A percentile compares a stretch with the other conserved stretches of the same genome.
Conservation (phyloP, 345 rosid species). For the Moricandia arvensis region DNA sequence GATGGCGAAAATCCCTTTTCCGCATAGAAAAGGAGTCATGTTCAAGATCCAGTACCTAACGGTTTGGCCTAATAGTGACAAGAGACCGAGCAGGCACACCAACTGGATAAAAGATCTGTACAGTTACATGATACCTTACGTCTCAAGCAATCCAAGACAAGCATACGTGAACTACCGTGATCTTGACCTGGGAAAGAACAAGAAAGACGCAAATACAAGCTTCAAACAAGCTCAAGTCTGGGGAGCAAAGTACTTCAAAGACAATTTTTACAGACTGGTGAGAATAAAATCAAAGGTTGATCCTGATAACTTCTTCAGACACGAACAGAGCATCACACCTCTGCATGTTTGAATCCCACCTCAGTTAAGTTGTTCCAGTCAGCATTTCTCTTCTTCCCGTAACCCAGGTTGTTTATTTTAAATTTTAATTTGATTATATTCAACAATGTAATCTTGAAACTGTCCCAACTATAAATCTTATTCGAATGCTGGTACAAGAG, state of each 20-base stretch:
- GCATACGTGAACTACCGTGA: conserved; percentile 70
- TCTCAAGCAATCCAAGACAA: conserved; percentile 47
- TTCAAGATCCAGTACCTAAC: conserved; percentile 47
- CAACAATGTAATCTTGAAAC: neutral
- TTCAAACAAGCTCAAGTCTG: conserved; percentile 42
- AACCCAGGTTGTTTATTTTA: no score
- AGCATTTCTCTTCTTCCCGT: no score
- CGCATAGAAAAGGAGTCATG: conserved; percentile 48
- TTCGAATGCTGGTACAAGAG: neutral
- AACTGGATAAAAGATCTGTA: conserved; percentile 47
- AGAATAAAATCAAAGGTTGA: conserved; percentile 38
- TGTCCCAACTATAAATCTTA: neutral
- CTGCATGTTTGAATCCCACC: neutral
- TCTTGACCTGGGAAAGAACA: conserved; percentile 59
- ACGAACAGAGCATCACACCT: conserved; percentile 40
- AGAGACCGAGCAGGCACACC: conserved; percentile 28
- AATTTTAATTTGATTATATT: neutral
- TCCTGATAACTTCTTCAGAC: conserved; percentile 45
- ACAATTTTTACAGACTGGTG: conserved; percentile 40
- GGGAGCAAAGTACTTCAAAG: conserved; percentile 41
- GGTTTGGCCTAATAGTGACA: conserved; percentile 35
- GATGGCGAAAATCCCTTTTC: conserved; percentile 63
- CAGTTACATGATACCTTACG: conserved; percentile 50
- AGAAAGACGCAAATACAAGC: conserved; percentile 14
- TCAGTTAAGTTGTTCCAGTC: no score